Base-by-base conservation (phyloP, 805 yeast genomes). In the Peterozyma toletana region DNA sequence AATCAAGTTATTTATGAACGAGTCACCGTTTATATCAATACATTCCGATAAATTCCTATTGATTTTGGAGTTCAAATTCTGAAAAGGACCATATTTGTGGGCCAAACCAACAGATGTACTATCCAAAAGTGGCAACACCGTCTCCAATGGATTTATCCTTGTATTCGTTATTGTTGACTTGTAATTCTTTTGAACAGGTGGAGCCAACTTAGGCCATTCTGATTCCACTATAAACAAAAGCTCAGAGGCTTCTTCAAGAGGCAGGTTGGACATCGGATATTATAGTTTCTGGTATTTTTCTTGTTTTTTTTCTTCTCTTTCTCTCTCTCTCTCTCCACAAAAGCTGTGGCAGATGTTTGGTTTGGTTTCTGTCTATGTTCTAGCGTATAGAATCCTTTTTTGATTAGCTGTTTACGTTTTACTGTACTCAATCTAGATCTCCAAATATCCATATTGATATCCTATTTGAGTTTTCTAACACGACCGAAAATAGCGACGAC, bases 101-200 rank as follows among this genome's bases (percentile, higher is more conserved):
- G 96, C 95, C 53, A 86, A 64, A 0, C 98, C 98, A n/a, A 89
- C 93, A 0, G 96, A 85, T 2, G 95, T 80, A 53, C 81, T 83
- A 60, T 91, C 97, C 54, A 89, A 67, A 45, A 93, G 68, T 1
- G 90, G 80, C 35, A 91, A 68, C 0, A 96, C 96, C 42, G 83
- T 68, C 53, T 88, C 96, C 38, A 93, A 71, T 1, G 96, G 95
- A 57, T 88, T 89, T 21, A 21, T 21, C 27, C 7, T 21, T 21
- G 27, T 21, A 7, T 21, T 21, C 7, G 7, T 21, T 21, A 21
- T 7, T 21, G 27, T 21, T 21, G 27, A 21, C 27, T 21, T 21
- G 27, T 5, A 7, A 21, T 21, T 21, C 7, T 21, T 21, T 21
- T 21, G 27, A 5, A 21, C 27, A 43, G 87, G 78, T 40, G 77